Evolutionary conservation across 140 eudicot genomes (phyloP).

Genomic region (Artemisia princeps): DNA sequence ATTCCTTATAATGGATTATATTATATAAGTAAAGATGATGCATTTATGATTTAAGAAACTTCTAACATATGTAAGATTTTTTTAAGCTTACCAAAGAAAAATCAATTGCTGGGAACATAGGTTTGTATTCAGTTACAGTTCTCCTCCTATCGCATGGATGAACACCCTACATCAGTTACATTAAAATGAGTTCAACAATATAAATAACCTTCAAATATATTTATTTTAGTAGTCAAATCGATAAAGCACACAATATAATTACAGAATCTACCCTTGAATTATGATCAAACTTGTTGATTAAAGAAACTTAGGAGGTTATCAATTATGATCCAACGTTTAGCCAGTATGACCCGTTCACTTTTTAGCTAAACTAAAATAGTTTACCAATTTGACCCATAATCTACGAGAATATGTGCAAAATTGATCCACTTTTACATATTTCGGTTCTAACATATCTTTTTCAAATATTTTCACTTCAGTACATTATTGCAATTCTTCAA

Average conservation of each 20-base stretch:
- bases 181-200: conserved; percentile 11
- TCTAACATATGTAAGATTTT: too few relatives aligned
- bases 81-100: conserved; percentile 68
- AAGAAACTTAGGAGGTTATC: neutral
- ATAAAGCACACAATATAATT: neutral
- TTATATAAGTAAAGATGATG: neutral
- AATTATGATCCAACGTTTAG: too few relatives aligned
- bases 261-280: neutral
- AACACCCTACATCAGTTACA: conserved; percentile 60
- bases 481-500: neutral
- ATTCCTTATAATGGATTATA: neutral
- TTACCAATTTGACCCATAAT: conserved; percentile 6
- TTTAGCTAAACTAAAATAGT: neutral
- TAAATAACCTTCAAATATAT: neutral
- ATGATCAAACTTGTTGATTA: neutral
- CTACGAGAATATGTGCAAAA: neutral
- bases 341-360: neutral
- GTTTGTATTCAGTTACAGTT: conserved; percentile 61
- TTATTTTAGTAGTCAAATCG: too few relatives aligned
- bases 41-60: neutral
- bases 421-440: neutral
- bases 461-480: conserved; percentile 7
- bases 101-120: conserved; percentile 85
- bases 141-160: conserved; percentile 94
- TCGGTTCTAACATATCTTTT: neutral